phyloP scores from a whole-genome alignment of 2,329 filamentous ascomycete species.

The Beauveria rudraprayagi region DNA sequence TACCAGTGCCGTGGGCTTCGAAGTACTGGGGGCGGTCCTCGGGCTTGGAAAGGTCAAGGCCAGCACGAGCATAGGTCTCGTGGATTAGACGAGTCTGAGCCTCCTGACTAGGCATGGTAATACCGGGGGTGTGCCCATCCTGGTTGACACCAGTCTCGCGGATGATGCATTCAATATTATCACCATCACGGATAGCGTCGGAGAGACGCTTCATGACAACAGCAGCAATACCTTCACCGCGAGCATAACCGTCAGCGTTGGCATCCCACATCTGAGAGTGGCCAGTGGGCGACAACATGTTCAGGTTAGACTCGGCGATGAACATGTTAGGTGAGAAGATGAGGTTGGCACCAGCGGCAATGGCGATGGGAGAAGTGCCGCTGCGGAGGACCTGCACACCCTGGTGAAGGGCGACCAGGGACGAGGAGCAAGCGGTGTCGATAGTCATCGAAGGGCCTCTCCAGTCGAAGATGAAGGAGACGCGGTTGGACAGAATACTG shows the following conservation, averaged over 20 bases:
- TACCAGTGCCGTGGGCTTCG: slow-evolving; percentile 30
- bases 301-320: slow-evolving; percentile 30
- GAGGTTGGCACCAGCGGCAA: slow-evolving; percentile 30
- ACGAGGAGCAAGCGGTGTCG: slow-evolving; percentile 29
- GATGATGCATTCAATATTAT: slow-evolving; percentile 43
- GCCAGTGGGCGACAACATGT: slow-evolving; percentile 33
- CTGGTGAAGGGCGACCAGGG: slow-evolving; percentile 24
- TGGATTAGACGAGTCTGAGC: slow-evolving; percentile 33
- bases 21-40: slow-evolving; percentile 33
- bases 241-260: slow-evolving; percentile 40
- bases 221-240: slow-evolving; percentile 42
- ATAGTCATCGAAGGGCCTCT: slow-evolving; percentile 27
- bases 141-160: slow-evolving; percentile 40
- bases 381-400: slow-evolving; percentile 22
- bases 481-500: slow-evolving; percentile 28
- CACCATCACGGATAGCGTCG: slow-evolving; percentile 40
- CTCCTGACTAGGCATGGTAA: slow-evolving; percentile 43
- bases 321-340: slow-evolving; percentile 16
- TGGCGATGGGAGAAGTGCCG: slow-evolving; percentile 26
- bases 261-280: slow-evolving; percentile 32
- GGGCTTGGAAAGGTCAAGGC: slow-evolving; percentile 23
- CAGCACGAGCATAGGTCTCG: slow-evolving; percentile 28
- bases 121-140: slow-evolving; percentile 46
- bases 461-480: slow-evolving; percentile 35
- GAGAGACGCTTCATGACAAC: slow-evolving; percentile 39